Conservation (phyloP, 208 protist species). For the Trichomonas tenax region DNA sequence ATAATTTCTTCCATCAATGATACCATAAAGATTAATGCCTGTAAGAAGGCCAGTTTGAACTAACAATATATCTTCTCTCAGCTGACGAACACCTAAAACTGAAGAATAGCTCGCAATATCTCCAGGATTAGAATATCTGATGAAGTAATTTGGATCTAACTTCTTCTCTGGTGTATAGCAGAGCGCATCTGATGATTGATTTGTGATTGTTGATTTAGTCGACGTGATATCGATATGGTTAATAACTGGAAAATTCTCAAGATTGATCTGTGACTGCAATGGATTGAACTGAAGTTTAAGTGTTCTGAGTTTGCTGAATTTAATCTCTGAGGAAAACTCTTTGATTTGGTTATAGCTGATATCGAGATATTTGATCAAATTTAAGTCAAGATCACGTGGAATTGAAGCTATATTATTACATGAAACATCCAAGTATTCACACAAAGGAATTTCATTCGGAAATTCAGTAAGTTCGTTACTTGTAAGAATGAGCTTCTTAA, state of each 20-base stretch:
- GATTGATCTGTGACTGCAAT: background rate
- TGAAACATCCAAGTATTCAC: background rate
- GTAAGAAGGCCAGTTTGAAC: background rate
- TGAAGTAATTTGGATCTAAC: background rate
- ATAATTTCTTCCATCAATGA: background rate
- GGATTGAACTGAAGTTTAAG: background rate
- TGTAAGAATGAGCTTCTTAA: background rate
- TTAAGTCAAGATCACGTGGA: background rate
- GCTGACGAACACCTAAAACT: background rate
- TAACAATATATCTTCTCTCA: background rate
- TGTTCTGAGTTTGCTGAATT: background rate
- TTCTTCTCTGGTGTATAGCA: background rate
- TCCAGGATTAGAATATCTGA: background rate
- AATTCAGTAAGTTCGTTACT: background rate
- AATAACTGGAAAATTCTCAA: background rate
- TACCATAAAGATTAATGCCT: background rate
- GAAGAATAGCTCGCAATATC: background rate
- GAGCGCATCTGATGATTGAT: background rate
- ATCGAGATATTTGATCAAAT: background rate
- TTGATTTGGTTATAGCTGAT: background rate
- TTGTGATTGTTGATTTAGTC: background rate
- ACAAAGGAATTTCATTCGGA: background rate
- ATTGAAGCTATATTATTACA: background rate
- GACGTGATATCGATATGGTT: background rate
- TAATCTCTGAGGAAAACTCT: background rate